Evolutionary conservation across 257 asterid genomes (phyloP), one percentile per base, ranked within the genome.

Genomic region (Nicotiana tomentosiformis): DNA sequence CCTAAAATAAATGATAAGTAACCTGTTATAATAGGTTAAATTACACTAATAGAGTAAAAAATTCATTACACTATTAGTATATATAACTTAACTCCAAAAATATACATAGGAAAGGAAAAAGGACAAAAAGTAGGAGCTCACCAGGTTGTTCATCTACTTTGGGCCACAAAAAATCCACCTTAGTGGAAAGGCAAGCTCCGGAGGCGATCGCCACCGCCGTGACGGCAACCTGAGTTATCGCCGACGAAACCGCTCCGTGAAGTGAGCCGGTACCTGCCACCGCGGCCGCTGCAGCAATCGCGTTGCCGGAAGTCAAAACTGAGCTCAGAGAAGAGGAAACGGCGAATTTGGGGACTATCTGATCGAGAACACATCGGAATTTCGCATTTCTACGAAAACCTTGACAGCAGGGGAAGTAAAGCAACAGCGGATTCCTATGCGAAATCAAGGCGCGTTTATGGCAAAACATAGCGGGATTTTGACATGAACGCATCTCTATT

Each of bases 181-280:
- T 95, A 1, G 99, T 95, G 83, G 99, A 95, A 68, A 95, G 97
- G 82, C 99, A 96, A 86, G 99, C 99, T 1, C 99, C 99, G 29
- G 97, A 94, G 65, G 99, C 99, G 83, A 96, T 93, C 23, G 99
- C 99, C 32, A 96, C 92, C 57, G 99, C 99, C 18, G 97, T 93
- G 20, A 96, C 97, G 35, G 98, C 99, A 83, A 95, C 88, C 58
- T 95, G 99, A 15, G 98, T 90, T 56, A 95, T 93, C 51, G 99
- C 98, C 7, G 99, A 95, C 32, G 97, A 68, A 23, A 95, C 97
- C 20, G 98, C 97, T 43, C 97, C 98, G 74, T 95, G 99, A 83
- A 92, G 92, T 7, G 94, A 66, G 77, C 92, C 88, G 4, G 97
- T 87, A n/a, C 96, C 86, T 6, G 18, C 86, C 4, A 88, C 94